Conservation (phyloP, 495 filamentous ascomycete species). For the Penicillium salamii region DNA sequence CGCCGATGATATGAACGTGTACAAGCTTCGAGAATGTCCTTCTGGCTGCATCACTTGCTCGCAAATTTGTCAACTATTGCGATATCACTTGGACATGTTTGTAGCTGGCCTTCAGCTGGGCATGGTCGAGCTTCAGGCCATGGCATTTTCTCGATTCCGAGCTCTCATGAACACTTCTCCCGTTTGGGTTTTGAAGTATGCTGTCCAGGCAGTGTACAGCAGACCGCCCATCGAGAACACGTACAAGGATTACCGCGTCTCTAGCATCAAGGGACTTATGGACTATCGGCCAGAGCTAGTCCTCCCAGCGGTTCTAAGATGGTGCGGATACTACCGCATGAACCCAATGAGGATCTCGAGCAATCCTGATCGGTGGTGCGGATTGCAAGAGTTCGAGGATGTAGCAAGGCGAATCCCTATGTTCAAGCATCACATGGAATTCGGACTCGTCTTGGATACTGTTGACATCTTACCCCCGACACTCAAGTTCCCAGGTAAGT, state of each 20-base stretch:
- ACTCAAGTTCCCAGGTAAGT: background rate
- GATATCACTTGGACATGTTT: background rate
- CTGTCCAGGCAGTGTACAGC: background rate
- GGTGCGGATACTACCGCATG: slow-evolving; percentile 3
- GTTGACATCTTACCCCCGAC: background rate
- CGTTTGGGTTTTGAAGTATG: background rate
- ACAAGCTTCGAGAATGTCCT: background rate
- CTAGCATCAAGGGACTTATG: background rate
- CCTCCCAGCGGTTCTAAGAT: slow-evolving; percentile 4
- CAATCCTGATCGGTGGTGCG: background rate
- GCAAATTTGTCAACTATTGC: slow-evolving; percentile 1
- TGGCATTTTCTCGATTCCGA: slow-evolving; percentile 6
- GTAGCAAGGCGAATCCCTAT: background rate
- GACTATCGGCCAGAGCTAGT: slow-evolving; percentile 5
- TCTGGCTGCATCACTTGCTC: background rate
- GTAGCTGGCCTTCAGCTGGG: background rate
- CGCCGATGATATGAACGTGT: background rate
- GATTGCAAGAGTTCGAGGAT: background rate
- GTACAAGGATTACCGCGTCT: background rate
- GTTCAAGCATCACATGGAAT: background rate
- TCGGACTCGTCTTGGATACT: background rate
- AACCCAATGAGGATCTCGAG: background rate
- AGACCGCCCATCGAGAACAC: background rate
- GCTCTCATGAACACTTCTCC: background rate
- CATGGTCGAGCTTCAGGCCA: slow-evolving; percentile 2